These are phyloP conservation scores for Annulohypoxylon stygium DNA, from an alignment of 495 filamentous ascomycete genomes.

Conservation along the genomic window DNA sequence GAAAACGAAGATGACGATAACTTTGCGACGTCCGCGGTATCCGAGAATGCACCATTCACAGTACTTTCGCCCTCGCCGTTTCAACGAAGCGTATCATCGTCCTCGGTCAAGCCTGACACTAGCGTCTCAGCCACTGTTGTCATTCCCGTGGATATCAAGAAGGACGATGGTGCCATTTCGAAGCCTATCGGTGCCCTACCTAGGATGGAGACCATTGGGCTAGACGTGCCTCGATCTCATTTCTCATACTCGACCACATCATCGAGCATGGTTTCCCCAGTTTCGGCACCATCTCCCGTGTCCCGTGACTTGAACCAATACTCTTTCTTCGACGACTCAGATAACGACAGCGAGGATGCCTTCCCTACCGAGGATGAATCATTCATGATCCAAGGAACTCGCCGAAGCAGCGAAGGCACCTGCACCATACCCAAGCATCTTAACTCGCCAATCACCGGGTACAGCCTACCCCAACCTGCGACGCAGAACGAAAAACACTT, in stretches of 20 bases:
- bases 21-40: constrained; percentile 64
- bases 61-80: constrained; percentile 64
- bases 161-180: constrained; percentile 10
- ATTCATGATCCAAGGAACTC: constrained; percentile 33
- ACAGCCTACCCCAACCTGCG: constrained; percentile 57
- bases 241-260: constrained; percentile 56
- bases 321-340: constrained; percentile 60
- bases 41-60: constrained; percentile 58
- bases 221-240: constrained; percentile 50
- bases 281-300: constrained; percentile 38
- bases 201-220: constrained; percentile 3
- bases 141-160: constrained; percentile 1
- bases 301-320: constrained; percentile 47
- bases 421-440: constrained; percentile 38
- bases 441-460: constrained; percentile 54
- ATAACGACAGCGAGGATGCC: constrained; percentile 53
- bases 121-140: constrained; percentile 33
- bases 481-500: constrained; percentile 40
- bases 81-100: constrained; percentile 53
- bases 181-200: constrained; percentile 1
- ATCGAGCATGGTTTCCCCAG: constrained; percentile 49
- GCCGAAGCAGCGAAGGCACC: constrained; percentile 6
- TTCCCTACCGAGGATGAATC: constrained; percentile 37
- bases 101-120: constrained; percentile 26
- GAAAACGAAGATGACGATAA: constrained; percentile 68